Percentiles rank a stretch among this genome's conserved stretches.
These are phyloP conservation scores for Aspergillus fijiensis DNA, from an alignment of 2,329 filamentous ascomycete genomes.

Conservation along the genomic window DNA sequence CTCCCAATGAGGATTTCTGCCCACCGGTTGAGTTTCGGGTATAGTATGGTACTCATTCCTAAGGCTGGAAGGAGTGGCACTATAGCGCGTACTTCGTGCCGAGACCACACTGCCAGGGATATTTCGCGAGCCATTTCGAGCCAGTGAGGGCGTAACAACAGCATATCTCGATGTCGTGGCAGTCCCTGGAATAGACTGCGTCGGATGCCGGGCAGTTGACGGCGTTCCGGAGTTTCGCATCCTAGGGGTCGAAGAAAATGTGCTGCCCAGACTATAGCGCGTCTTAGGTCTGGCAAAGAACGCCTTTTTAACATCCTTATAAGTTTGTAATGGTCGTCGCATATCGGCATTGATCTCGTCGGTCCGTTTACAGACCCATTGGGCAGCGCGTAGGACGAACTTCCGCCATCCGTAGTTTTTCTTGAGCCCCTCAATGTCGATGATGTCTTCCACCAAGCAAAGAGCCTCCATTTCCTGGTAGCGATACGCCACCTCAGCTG, in stretches of 20 bases:
- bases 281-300: conserved; percentile 21
- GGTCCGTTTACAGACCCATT: conserved; percentile 49
- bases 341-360: conserved; percentile 49
- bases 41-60: not conserved
- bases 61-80: not conserved
- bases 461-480: conserved; percentile 42
- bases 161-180: not conserved
- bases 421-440: conserved; percentile 47
- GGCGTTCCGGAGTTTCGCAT: not conserved
- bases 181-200: not conserved
- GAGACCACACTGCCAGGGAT: not conserved
- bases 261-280: conserved; percentile 24
- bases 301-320: conserved; percentile 30
- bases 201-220: not conserved
- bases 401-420: conserved; percentile 51
- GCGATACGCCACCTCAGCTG: conserved; percentile 37
- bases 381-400: conserved; percentile 46
- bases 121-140: not conserved
- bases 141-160: not conserved
- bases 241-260: conserved; percentile 5
- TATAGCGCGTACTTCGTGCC: not conserved
- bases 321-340: conserved; percentile 40
- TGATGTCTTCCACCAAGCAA: conserved; percentile 29
- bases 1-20: not conserved
- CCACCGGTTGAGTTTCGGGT: not conserved